A percentile compares a stretch with the other conserved stretches of the same genome.
phyloP scores from a whole-genome alignment of 2,329 filamentous ascomycete species.

The Colletotrichum incanum region DNA sequence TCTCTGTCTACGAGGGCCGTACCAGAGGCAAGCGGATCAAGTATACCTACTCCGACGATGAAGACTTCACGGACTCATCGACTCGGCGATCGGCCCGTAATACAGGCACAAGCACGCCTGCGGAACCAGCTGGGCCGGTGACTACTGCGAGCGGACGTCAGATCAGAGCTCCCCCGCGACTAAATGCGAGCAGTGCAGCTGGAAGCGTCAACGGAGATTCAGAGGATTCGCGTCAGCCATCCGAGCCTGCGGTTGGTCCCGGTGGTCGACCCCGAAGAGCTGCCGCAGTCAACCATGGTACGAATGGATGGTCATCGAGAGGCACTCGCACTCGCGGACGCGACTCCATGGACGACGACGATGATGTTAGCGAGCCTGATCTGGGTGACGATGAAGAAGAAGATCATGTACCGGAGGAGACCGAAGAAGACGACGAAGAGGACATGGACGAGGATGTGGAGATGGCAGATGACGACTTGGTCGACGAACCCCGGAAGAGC shows the following conservation, averaged over 20 bases:
- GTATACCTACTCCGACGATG: slow-evolving; percentile 94
- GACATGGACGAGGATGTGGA: slow-evolving; percentile 71
- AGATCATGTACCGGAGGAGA: slow-evolving; percentile 75
- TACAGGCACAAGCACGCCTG: slow-evolving; percentile 80
- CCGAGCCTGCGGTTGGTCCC: slow-evolving; percentile 56
- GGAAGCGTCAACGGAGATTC: slow-evolving; percentile 64
- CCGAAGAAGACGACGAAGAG: slow-evolving; percentile 72
- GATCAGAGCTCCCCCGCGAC: slow-evolving; percentile 77
- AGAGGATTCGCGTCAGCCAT: slow-evolving; percentile 49
- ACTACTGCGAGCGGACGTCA: slow-evolving; percentile 91
- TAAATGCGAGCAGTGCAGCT: slow-evolving; percentile 70
- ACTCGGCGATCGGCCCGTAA: slow-evolving; percentile 80
- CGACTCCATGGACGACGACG: slow-evolving; percentile 70
- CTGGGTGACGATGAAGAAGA: slow-evolving; percentile 80
- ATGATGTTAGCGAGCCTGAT: slow-evolving; percentile 80
- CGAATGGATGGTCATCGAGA: slow-evolving; percentile 62
- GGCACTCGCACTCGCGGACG: slow-evolving; percentile 52
- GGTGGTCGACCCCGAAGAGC: slow-evolving; percentile 67
- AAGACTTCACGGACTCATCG: slow-evolving; percentile 77
- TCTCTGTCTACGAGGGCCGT: slow-evolving; percentile 95
- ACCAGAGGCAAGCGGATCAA: slow-evolving; percentile 96
- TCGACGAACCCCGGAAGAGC: slow-evolving; percentile 66
- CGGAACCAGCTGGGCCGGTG: slow-evolving; percentile 73
- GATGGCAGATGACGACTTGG: slow-evolving; percentile 69
- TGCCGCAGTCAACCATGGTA: slow-evolving; percentile 64